These are phyloP conservation scores for Candida rishiriensis DNA, from an alignment of 805 yeast species.

Conservation along the genomic window DNA sequence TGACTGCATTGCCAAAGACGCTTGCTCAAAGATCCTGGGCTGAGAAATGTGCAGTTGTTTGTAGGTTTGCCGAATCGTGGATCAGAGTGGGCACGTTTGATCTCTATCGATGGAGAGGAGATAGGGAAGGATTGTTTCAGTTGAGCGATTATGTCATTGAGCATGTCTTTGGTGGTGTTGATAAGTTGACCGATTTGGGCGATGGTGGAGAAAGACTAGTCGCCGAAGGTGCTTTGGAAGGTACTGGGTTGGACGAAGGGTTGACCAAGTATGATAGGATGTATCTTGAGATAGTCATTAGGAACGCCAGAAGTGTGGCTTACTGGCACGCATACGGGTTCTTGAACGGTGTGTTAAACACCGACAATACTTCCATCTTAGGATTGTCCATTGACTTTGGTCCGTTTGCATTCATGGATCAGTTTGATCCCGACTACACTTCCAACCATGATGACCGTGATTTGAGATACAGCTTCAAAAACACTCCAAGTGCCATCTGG, in stretches of 20 bases:
- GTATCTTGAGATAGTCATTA: conserved; percentile 62
- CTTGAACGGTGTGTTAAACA: conserved; percentile 88
- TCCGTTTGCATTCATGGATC: conserved; percentile 89
- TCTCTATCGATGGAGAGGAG: conserved; percentile 68
- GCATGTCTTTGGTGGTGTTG: conserved; percentile 47
- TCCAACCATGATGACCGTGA: conserved; percentile 85
- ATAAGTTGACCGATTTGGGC: conserved; percentile 24
- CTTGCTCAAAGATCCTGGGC: conserved; percentile 66
- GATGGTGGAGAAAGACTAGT: conserved; percentile 23
- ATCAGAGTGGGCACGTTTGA: conserved; percentile 87
- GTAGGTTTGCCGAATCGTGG: conserved; percentile 85
- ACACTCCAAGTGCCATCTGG: conserved; percentile 84
- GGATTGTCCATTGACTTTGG: conserved; percentile 93
- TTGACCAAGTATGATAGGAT: conserved; percentile 63
- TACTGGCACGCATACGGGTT: conserved; percentile 91
- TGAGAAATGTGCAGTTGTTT: conserved; percentile 81
- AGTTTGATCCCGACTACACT: conserved; percentile 73
- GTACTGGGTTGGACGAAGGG: conserved; percentile 22
- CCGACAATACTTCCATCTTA: conserved; percentile 87
- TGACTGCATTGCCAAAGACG: conserved; percentile 70
- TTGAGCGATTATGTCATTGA: conserved; percentile 72
- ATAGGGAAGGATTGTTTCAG: conserved; percentile 53
- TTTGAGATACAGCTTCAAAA: conserved; percentile 71
- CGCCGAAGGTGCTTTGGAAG: conserved; percentile 23
- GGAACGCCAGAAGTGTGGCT: conserved; percentile 77